phyloP scores from a whole-genome alignment of 768 basidiomycete genomes.

The Amanita pallidorosea region DNA sequence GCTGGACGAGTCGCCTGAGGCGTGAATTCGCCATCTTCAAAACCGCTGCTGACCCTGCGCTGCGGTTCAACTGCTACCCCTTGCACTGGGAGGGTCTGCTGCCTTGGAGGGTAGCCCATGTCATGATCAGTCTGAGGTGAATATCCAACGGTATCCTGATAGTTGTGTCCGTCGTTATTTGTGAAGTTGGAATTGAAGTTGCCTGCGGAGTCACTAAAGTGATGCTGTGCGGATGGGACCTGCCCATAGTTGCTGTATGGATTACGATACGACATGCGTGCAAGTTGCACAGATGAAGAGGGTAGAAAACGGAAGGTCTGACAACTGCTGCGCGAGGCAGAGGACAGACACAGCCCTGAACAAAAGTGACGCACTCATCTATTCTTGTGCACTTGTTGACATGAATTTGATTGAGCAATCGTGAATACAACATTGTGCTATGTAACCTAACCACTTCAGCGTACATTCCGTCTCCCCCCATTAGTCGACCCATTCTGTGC shows the following conservation, averaged over 20 bases:
- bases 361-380: conserved; percentile 1
- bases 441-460: neutral
- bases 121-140: conserved; percentile 9
- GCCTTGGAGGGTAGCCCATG: conserved; percentile 8
- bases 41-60: conserved; percentile 22
- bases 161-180: conserved; percentile 40
- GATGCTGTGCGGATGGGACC: neutral
- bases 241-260: conserved; percentile 8
- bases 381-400: neutral
- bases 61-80: conserved; percentile 8
- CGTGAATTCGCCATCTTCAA: conserved; percentile 33
- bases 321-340: neutral
- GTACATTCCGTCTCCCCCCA: neutral
- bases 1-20: conserved; percentile 18
- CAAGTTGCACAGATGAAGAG: neutral
- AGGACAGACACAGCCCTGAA: conserved; percentile 3
- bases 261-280: conserved; percentile 3
- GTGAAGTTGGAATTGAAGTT: conserved; percentile 43
- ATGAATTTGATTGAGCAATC: neutral
- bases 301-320: neutral
- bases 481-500: neutral
- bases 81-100: neutral
- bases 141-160: conserved; percentile 23
- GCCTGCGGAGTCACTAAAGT: neutral
- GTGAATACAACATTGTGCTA: neutral